These are phyloP conservation scores for Teunomyces barrocoloradensis DNA, from an alignment of 805 yeast species.

Conservation along the genomic window DNA sequence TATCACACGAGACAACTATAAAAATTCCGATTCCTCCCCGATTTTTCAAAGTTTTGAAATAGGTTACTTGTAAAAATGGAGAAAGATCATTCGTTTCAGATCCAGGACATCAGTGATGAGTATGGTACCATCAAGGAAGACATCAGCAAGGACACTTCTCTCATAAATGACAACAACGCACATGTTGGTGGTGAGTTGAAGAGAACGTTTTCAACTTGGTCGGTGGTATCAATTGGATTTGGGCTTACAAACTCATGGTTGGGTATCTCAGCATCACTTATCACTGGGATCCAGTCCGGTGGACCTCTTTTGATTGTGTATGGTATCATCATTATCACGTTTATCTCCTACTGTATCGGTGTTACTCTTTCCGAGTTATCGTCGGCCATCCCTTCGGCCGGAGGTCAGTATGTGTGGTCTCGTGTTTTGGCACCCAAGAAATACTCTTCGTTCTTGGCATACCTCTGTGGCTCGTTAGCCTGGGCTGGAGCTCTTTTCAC, in stretches of 20 bases:
- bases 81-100: neutral
- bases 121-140: neutral
- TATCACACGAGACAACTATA: slow-evolving; percentile 2
- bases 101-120: neutral
- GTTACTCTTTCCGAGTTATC: slow-evolving; percentile 39
- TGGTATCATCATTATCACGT: slow-evolving; percentile 39
- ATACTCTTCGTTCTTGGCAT: slow-evolving; percentile 36
- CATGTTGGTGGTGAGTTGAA: slow-evolving; percentile 21
- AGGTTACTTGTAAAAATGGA: neutral
- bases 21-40: neutral
- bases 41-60: neutral
- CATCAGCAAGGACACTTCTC: neutral
- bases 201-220: slow-evolving; percentile 38
- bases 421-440: slow-evolving; percentile 37
- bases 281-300: slow-evolving; percentile 42
- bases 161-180: neutral
- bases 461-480: slow-evolving; percentile 38
- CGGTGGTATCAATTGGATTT: slow-evolving; percentile 40
- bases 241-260: slow-evolving; percentile 44
- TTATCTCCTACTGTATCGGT: slow-evolving; percentile 36
- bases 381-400: slow-evolving; percentile 40
- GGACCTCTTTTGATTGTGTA: slow-evolving; percentile 42
- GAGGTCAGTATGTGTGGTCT: slow-evolving; percentile 45
- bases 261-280: slow-evolving; percentile 39
- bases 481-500: slow-evolving; percentile 46